These are phyloP conservation scores for Monilinia vaccinii-corymbosi DNA, from an alignment of 2,329 filamentous ascomycete genomes.

Conservation along the genomic window DNA sequence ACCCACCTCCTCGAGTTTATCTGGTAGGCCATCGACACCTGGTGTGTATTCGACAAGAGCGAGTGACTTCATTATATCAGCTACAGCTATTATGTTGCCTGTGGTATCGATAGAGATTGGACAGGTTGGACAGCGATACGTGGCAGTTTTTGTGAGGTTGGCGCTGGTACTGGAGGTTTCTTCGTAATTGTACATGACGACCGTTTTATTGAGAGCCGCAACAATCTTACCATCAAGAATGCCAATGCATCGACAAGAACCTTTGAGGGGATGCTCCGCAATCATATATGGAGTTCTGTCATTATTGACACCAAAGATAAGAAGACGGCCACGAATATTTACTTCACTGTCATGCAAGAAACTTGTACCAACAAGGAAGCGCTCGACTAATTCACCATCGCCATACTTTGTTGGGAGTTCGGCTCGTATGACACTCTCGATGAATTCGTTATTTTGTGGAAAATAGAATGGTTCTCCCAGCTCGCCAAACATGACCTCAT, in stretches of 20 bases:
- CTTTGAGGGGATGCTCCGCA: conserved; percentile 59
- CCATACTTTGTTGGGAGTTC: conserved; percentile 55
- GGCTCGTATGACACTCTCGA: conserved; percentile 76
- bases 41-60: conserved; percentile 65
- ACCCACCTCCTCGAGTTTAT: conserved; percentile 62
- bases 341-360: conserved; percentile 47
- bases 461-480: conserved; percentile 54
- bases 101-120: conserved; percentile 73
- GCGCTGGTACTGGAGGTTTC: conserved; percentile 48
- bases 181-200: conserved; percentile 48
- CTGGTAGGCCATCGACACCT: conserved; percentile 45
- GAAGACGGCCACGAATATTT: conserved; percentile 62
- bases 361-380: conserved; percentile 87
- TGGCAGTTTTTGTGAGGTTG: conserved; percentile 59
- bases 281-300: conserved; percentile 66
- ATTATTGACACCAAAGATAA: conserved; percentile 75
- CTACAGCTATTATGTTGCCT: conserved; percentile 69
- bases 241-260: conserved; percentile 70
- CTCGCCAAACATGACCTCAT: conserved; percentile 78
- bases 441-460: conserved; percentile 55
- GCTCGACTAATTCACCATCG: conserved; percentile 50
- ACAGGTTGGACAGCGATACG: conserved; percentile 73
- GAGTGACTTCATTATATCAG: conserved; percentile 89
- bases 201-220: conserved; percentile 81
- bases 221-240: conserved; percentile 71